A percentile compares a stretch with the other conserved stretches of the same genome.
phyloP scores from a whole-genome alignment of 2,329 filamentous ascomycete genomes.

The Leptosphaerulina australis region DNA sequence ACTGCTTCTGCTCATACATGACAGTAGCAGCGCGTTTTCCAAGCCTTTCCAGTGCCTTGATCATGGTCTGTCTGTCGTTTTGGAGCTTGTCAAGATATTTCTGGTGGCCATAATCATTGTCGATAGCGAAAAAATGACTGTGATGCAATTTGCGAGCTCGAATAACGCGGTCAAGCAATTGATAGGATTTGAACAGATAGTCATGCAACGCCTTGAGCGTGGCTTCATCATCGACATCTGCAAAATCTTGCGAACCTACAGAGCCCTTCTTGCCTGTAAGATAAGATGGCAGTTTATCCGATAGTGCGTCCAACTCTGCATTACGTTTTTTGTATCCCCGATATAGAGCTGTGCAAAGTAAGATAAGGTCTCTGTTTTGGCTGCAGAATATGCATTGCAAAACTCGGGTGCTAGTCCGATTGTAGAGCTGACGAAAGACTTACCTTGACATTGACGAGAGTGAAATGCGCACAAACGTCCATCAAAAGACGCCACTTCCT shows the following conservation, averaged over 20 bases:
- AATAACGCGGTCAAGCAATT: slow-evolving; percentile 51
- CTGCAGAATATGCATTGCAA: background rate
- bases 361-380: background rate
- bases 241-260: slow-evolving; percentile 51
- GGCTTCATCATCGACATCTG: slow-evolving; percentile 47
- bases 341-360: slow-evolving; percentile 46
- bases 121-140: slow-evolving; percentile 51
- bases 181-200: slow-evolving; percentile 50
- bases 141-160: slow-evolving; percentile 52
- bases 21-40: slow-evolving; percentile 53
- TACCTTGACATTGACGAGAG: slow-evolving; percentile 35
- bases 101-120: slow-evolving; percentile 54
- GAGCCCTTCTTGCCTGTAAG: slow-evolving; percentile 45
- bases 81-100: slow-evolving; percentile 49
- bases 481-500: slow-evolving; percentile 30
- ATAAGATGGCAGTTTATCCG: slow-evolving; percentile 46
- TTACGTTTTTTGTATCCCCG: slow-evolving; percentile 58
- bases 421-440: background rate
- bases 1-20: slow-evolving; percentile 55
- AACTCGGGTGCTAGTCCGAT: background rate
- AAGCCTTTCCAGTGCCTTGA: slow-evolving; percentile 52
- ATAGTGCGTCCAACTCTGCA: slow-evolving; percentile 50
- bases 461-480: slow-evolving; percentile 35
- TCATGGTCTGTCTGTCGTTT: slow-evolving; percentile 47
- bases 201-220: slow-evolving; percentile 49